Evolutionary conservation across 164 flowering plant genomes (phyloP).

Genomic region (Dillenia turbinata): DNA sequence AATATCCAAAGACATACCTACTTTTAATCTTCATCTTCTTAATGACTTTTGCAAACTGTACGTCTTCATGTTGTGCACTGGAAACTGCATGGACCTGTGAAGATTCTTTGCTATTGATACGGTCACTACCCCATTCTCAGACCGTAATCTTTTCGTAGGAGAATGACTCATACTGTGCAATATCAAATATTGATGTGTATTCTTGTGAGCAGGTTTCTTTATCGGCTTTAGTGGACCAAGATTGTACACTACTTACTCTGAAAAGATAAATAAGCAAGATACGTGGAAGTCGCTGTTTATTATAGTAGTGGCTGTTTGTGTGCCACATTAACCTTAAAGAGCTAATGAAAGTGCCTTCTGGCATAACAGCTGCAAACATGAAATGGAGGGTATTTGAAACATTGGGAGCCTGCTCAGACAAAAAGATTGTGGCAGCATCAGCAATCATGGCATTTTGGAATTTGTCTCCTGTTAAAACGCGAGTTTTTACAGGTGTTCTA

Average conservation of each 20-base stretch:
- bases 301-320: not conserved
- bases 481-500: slow-evolving; percentile 33
- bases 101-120: too few relatives aligned
- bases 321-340: not conserved
- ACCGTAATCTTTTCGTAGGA: too few relatives aligned
- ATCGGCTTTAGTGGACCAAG: slow-evolving; percentile 73
- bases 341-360: slow-evolving; percentile 5
- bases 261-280: slow-evolving; percentile 65
- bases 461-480: slow-evolving; percentile 27
- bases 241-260: slow-evolving; percentile 54
- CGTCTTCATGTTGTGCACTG: too few relatives aligned
- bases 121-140: too few relatives aligned
- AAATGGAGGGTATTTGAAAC: slow-evolving; percentile 29
- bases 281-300: not conserved
- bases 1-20: too few relatives aligned
- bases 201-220: slow-evolving; percentile 63
- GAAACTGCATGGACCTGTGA: too few relatives aligned
- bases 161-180: too few relatives aligned
- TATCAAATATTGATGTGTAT: not conserved
- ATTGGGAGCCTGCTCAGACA: slow-evolving; percentile 44
- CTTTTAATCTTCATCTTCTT: too few relatives aligned
- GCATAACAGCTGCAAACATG: slow-evolving; percentile 42
- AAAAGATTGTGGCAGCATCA: slow-evolving; percentile 37
- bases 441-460: slow-evolving; percentile 39
- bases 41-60: too few relatives aligned